Percentiles rank a stretch among this genome's conserved stretches.
Conservation (phyloP, 495 filamentous ascomycete species). For the Cairneyella variabilis region DNA sequence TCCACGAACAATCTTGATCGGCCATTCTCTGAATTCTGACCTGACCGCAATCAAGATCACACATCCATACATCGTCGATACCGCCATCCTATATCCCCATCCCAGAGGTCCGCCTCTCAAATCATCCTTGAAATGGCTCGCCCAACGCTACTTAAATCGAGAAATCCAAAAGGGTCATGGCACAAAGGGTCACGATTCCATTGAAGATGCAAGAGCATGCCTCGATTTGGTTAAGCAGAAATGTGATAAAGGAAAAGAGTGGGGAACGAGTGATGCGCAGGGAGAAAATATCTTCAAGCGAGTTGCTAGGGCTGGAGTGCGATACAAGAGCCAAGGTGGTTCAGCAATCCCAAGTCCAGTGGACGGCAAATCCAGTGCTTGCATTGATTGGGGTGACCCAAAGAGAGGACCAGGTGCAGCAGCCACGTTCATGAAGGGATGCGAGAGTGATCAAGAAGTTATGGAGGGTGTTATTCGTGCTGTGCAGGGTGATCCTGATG, state of each 20-base stretch:
- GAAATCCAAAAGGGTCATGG: constrained; percentile 79
- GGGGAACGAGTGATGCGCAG: constrained; percentile 70
- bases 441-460: constrained; percentile 70
- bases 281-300: constrained; percentile 87
- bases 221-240: constrained; percentile 93
- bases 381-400: constrained; percentile 85
- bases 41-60: constrained; percentile 76
- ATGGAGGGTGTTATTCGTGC: constrained; percentile 63
- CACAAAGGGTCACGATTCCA: constrained; percentile 74
- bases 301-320: constrained; percentile 53
- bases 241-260: constrained; percentile 82
- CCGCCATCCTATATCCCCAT: constrained; percentile 80
- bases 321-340: constrained; percentile 49
- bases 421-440: constrained; percentile 69
- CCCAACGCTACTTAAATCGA: constrained; percentile 72
- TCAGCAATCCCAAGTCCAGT: constrained; percentile 41
- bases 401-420: constrained; percentile 67
- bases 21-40: constrained; percentile 91
- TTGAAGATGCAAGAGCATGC: constrained; percentile 87
- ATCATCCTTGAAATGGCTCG: constrained; percentile 76
- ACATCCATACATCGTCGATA: constrained; percentile 92
- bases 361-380: constrained; percentile 66
- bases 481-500: constrained; percentile 63
- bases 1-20: constrained; percentile 75
- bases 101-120: constrained; percentile 69